Percentiles rank a stretch among this genome's conserved stretches.
These are phyloP conservation scores for Sugiyamaella qingdaonensis DNA, from an alignment of 805 yeast species.

Conservation along the genomic window DNA sequence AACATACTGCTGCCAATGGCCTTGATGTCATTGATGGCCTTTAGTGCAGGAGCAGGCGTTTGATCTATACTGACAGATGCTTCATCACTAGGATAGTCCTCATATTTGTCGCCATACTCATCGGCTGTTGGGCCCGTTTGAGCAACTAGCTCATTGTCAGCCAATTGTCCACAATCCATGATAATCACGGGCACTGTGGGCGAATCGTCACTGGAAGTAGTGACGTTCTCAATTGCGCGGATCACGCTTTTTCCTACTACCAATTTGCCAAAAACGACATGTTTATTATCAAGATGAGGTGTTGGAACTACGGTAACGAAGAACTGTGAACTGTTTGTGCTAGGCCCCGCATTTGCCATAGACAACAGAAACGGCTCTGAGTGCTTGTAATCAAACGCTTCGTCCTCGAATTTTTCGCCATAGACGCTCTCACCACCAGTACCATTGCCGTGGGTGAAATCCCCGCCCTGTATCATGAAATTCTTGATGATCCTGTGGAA, in stretches of 20 bases:
- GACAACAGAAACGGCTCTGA: constrained; percentile 83
- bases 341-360: constrained; percentile 97
- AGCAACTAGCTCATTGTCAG: constrained; percentile 47
- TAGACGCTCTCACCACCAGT: constrained; percentile 82
- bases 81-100: constrained; percentile 72
- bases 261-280: constrained; percentile 93
- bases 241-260: constrained; percentile 76
- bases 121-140: constrained; percentile 48
- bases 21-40: constrained; percentile 63
- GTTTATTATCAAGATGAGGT: constrained; percentile 93
- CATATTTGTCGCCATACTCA: constrained; percentile 82
- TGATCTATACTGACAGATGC: constrained; percentile 52
- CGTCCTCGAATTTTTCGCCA: constrained; percentile 88
- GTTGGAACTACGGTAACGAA: constrained; percentile 90
- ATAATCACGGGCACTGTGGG: constrained; percentile 71
- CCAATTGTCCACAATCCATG: constrained; percentile 72
- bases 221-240: constrained; percentile 69
- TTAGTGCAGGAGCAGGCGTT: constrained; percentile 61
- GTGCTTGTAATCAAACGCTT: constrained; percentile 71
- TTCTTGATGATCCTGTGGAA: constrained; percentile 86
- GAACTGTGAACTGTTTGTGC: constrained; percentile 94
- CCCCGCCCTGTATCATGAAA: constrained; percentile 95
- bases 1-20: constrained; percentile 72
- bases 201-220: constrained; percentile 55
- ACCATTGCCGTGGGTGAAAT: constrained; percentile 68